These are phyloP conservation scores for Stipa capillata DNA, from an alignment of 176 grass and related monocot species.

Conservation along the genomic window DNA sequence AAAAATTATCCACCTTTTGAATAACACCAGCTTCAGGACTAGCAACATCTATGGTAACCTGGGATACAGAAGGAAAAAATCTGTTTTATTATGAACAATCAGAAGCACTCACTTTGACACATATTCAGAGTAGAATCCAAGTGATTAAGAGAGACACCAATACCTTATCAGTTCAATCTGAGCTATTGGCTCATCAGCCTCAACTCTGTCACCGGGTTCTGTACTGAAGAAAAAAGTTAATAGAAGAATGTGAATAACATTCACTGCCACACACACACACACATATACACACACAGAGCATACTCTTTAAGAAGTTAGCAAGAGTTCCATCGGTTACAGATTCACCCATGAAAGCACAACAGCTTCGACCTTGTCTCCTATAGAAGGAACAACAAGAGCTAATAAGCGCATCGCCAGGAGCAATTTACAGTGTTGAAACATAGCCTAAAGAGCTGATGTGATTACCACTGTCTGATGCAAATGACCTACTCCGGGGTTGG, in stretches of 20 bases:
- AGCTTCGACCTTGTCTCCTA: conserved; percentile 75
- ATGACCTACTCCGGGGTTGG: conserved; percentile 71
- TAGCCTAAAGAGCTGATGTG: background rate
- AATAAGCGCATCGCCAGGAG: background rate
- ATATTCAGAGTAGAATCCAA: background rate
- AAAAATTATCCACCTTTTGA: conserved; percentile 54
- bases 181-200: conserved; percentile 81
- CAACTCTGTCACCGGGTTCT: conserved; percentile 87
- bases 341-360: conserved; percentile 99
- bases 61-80: background rate
- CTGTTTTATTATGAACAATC: background rate
- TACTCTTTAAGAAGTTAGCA: conserved; percentile 91
- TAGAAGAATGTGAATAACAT: background rate
- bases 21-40: conserved; percentile 87
- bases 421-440: background rate
- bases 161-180: conserved; percentile 99
- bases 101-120: background rate
- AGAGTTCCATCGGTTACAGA: conserved; percentile 99
- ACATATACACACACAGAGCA: background rate
- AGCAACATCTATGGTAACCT: conserved; percentile 95
- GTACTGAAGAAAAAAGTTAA: conserved; percentile 27
- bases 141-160: background rate
- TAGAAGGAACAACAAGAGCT: background rate
- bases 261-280: background rate
- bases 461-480: conserved; percentile 84